These are phyloP conservation scores for Pyrus communis DNA, from an alignment of 306 rosid genomes.

Conservation along the genomic window DNA sequence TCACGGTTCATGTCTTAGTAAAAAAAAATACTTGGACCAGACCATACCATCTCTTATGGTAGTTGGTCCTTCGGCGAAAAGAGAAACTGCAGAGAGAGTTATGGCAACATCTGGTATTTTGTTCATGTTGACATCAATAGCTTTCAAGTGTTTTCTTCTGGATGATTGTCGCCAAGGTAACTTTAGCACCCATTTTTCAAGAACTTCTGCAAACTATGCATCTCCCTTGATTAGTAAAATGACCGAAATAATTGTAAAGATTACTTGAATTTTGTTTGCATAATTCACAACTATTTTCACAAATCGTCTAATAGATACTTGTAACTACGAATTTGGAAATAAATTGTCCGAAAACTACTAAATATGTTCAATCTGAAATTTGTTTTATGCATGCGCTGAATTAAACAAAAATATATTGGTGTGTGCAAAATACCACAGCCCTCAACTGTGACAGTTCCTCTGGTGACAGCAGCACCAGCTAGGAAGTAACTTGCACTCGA, in stretches of 20 bases:
- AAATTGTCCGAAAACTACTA: too few species aligned
- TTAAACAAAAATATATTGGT: neutral
- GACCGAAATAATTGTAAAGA: too few species aligned
- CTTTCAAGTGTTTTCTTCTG: constrained; percentile 52
- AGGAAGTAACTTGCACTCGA: constrained; percentile 99
- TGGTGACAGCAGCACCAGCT: constrained; percentile 96
- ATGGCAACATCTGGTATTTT: constrained; percentile 99
- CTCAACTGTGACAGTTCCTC: constrained; percentile 86
- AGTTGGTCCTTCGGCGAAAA: constrained; percentile 81
- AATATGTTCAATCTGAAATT: too few species aligned
- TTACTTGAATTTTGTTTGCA: too few species aligned
- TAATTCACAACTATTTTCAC: neutral
- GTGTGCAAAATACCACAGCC: constrained; percentile 67
- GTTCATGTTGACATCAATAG: constrained; percentile 88
- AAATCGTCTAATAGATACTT: neutral
- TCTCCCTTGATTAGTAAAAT: constrained; percentile 59
- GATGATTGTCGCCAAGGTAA: constrained; percentile 63
- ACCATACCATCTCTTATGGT: constrained; percentile 81
- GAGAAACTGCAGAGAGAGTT: constrained; percentile 98
- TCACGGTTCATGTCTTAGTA: too few species aligned
- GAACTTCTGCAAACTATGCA: constrained; percentile 91
- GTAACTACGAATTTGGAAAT: neutral
- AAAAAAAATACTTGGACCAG: neutral
- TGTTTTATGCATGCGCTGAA: neutral
- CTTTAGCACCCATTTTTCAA: constrained; percentile 97